Conservation (phyloP, 495 filamentous ascomycete genomes). For the Aspergillus kassunensis region DNA sequence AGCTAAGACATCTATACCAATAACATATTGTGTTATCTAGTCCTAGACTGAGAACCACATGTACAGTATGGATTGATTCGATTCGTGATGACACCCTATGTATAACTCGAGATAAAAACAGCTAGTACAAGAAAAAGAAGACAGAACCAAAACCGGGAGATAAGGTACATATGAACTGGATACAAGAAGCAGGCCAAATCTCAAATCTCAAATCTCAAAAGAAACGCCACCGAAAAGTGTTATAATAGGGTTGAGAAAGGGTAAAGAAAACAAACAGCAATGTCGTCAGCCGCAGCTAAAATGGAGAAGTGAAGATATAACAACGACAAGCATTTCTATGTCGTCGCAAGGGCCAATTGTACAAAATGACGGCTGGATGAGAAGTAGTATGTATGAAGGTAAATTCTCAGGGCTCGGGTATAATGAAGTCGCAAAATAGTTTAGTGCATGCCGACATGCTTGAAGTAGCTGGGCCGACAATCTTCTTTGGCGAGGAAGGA, state of each 20-base stretch:
- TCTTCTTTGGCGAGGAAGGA: slow-evolving; percentile 82
- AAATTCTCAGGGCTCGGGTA: background rate
- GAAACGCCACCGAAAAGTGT: slow-evolving; percentile 20
- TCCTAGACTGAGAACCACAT: too few relatives aligned
- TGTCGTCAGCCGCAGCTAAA: slow-evolving; percentile 23
- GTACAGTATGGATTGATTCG: too few relatives aligned
- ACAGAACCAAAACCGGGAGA: background rate
- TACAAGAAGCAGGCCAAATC: slow-evolving; percentile 9
- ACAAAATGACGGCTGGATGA: background rate
- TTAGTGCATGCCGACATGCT: slow-evolving; percentile 80
- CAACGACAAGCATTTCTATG: slow-evolving; percentile 3
- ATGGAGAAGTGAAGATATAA: slow-evolving; percentile 16
- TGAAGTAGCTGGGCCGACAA: slow-evolving; percentile 95
- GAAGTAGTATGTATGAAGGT: background rate
- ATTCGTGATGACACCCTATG: too few relatives aligned
- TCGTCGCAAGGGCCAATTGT: background rate
- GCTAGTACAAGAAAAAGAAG: slow-evolving; percentile 34
- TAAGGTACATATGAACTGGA: too few relatives aligned
- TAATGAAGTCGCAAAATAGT: background rate
- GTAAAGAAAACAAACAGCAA: too few relatives aligned
- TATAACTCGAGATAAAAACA: too few relatives aligned
- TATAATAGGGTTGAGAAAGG: slow-evolving; percentile 30
- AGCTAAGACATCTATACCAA: too few relatives aligned
- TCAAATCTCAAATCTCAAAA: slow-evolving; percentile 15
- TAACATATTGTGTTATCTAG: too few relatives aligned